Evolutionary conservation across 768 basidiomycete species (phyloP), one percentile per base, ranked within the genome.

Genomic region (Mycena olivaceomarginata): DNA sequence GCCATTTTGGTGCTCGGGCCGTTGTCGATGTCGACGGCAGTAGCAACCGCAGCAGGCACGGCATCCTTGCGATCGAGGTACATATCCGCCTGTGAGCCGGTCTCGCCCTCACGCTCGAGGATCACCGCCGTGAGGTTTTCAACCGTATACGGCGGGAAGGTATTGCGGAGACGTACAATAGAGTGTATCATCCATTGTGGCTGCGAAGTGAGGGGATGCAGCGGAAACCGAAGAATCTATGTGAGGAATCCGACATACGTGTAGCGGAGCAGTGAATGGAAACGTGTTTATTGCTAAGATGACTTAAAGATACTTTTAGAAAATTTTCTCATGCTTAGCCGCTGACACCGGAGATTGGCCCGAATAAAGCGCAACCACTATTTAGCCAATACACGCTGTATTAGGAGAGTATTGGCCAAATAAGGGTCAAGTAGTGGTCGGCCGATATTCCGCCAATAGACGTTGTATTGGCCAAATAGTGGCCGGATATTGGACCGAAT

Each of bases 31-130:
- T 70, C 68, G 68, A 70, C n/a, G 25, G 41, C 10, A 25, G 59
- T 46, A 60, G 53, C 41, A 57, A 40, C 68, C 68, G 68, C 68
- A 57, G 68, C 68, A 56, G 68, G 68, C 56, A 59, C 46, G 22
- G 68, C 56, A 60, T 70, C 68, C 56, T 31, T 57, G 56, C 68
- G 68, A 70, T 70, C 68, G 68, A 70, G 68, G 68, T 70, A 70
- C 56, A 70, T 15, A 43, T 59, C 57, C 41, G 68, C 68, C 56
- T 43, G 31, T 70, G 68, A 57, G 56, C 59, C 56, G 25, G 57
- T 62, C 59, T 70, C 59, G 25, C 43, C 59, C 46, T 70, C 70
- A 48, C 70, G 70, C 8, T 37, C 45, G 70, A 70, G 70, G 45
- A 70, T 70, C 59, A 63, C 20, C 46, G 43, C 25, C 7, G 59